Percentiles rank a stretch among this genome's conserved stretches.
These are phyloP conservation scores for Polyporus tsugae DNA, from an alignment of 1,284 basidiomycete genomes.

Conservation along the genomic window DNA sequence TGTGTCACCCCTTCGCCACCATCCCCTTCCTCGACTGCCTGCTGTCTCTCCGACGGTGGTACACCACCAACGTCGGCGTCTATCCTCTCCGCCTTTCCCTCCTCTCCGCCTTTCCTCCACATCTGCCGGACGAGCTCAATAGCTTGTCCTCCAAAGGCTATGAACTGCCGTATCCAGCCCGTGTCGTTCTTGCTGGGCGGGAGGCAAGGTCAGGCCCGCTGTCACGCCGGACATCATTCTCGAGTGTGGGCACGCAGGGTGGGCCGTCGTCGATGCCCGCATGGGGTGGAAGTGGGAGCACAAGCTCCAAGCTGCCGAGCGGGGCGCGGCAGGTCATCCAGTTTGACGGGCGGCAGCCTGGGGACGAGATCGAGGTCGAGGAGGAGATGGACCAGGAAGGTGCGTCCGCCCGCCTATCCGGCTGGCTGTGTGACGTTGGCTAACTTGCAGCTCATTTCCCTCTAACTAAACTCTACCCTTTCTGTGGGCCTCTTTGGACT, in stretches of 20 bases:
- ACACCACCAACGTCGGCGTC: too few species aligned
- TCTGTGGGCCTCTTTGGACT: background rate
- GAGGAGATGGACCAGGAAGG: slow-evolving; percentile 91
- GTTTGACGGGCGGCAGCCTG: slow-evolving; percentile 47
- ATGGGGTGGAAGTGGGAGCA: slow-evolving; percentile 61
- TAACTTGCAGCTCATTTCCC: background rate
- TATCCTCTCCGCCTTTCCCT: too few species aligned
- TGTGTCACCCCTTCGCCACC: too few species aligned
- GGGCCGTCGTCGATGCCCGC: slow-evolving; percentile 51
- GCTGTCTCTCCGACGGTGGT: too few species aligned
- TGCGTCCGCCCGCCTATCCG: too few species aligned
- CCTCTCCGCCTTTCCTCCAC: too few species aligned
- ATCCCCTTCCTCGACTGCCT: too few species aligned
- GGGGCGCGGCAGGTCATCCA: slow-evolving; percentile 68
- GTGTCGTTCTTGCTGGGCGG: too few species aligned
- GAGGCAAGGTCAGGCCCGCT: slow-evolving; percentile 75
- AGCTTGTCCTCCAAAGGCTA: too few species aligned
- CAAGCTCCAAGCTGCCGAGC: slow-evolving; percentile 81
- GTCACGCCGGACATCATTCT: slow-evolving; percentile 83
- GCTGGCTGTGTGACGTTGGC: background rate
- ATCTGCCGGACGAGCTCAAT: too few species aligned
- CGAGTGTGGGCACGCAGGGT: slow-evolving; percentile 49
- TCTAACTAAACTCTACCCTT: background rate
- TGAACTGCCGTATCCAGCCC: too few species aligned
- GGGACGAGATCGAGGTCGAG: slow-evolving; percentile 70